Evolutionary conservation across 148 eudicot genomes (phyloP), one percentile per base, ranked within the genome.

Genomic region (Rhododendron vialii): DNA sequence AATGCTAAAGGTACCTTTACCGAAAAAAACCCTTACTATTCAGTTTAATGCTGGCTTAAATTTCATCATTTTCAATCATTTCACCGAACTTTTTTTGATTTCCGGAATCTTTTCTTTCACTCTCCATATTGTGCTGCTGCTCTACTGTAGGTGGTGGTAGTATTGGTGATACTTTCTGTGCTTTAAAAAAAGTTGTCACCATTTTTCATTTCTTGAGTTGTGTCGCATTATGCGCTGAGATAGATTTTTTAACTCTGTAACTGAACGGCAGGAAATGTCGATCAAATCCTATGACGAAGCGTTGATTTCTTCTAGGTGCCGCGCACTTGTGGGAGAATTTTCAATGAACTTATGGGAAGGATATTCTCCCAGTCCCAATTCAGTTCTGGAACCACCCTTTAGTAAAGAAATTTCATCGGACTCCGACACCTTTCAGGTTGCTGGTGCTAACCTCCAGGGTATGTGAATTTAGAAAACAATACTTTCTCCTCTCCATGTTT

Each of bases 331-430:
- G 33, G 85, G 90, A 69, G 88, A 88, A 51, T 90, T 85, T 79
- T 89, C 82, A 47, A 89, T 84, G 87, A 88, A 90, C 78, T 81
- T 77, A 45, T 87, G 85, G 78, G 92, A 90, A 83, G 87, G 86
- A 63, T 87, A 87, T 87, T 90, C 89, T 67, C 89, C 67, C 11
- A 89, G 89, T 89, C 94, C 93, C 35, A 89, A 87, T 87, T 89
- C 90, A 81, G 91, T 88, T 84, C 86, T 90, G 65, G 92, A 91
- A 51, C 85, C 86, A 78, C 78, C 74, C 47, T 88, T 84, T 20
- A 38, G 1, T 81, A 89, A 91, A 48, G 92, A 91, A 73, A 78
- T 38, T 80, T 87, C 65, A 71, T 83, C 81, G 22, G 41, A 83
- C 82, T 85, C 89, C 59, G 90, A 89, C 55, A 69, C 71, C 63